Conservation (phyloP, 345 rosid species). For the Syzygium aromaticum region DNA sequence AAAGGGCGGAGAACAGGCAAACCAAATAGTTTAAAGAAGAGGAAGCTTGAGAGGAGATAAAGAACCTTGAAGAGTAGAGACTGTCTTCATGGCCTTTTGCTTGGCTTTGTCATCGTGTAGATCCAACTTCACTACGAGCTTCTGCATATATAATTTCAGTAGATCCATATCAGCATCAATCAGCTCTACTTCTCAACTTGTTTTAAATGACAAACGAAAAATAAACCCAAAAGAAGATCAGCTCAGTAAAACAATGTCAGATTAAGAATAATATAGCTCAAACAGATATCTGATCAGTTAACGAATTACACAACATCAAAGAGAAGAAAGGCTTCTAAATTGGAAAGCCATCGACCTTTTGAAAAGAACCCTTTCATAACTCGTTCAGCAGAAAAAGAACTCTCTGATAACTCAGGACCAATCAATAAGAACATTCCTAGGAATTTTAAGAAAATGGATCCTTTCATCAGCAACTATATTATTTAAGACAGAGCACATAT, state of each 20-base stretch:
- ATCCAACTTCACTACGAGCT: conserved; percentile 67
- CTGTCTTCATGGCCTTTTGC: conserved; percentile 83
- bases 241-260: background rate
- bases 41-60: background rate
- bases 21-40: background rate
- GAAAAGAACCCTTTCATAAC: background rate
- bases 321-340: background rate
- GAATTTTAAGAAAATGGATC: background rate
- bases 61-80: conserved; percentile 74
- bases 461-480: background rate
- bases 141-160: conserved; percentile 36
- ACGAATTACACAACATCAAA: background rate
- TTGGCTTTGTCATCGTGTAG: conserved; percentile 68
- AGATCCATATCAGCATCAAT: conserved; percentile 11
- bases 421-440: background rate
- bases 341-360: background rate
- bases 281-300: background rate
- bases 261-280: background rate
- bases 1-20: background rate
- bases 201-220: conserved; percentile 2
- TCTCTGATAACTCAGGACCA: background rate
- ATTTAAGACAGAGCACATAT: background rate
- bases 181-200: background rate
- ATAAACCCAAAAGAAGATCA: background rate
- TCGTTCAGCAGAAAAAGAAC: background rate